These are phyloP conservation scores for Solanum appendiculatum DNA, from an alignment of 257 asterid genomes.

Conservation along the genomic window DNA sequence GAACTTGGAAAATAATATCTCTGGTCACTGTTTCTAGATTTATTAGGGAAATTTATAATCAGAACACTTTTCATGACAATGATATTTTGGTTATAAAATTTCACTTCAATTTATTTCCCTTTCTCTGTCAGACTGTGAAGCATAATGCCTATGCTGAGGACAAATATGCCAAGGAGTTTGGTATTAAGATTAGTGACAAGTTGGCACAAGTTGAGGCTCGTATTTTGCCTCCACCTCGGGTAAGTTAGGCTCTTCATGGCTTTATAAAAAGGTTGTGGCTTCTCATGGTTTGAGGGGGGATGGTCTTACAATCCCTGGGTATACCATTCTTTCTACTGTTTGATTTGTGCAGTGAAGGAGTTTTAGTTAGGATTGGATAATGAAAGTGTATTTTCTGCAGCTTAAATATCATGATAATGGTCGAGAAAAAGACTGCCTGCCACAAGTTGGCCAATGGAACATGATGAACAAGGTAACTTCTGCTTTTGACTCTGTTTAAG, in stretches of 20 bases:
- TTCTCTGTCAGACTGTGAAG: constrained; percentile 51
- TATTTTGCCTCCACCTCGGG: constrained; percentile 87
- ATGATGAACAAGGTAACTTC: constrained; percentile 90
- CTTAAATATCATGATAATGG: constrained; percentile 94
- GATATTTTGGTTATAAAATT: neutral
- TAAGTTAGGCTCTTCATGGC: constrained; percentile 5
- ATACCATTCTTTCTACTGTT: neutral
- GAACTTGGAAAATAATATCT: neutral
- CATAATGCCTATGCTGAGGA: constrained; percentile 79
- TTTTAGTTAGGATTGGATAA: neutral
- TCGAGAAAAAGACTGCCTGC: constrained; percentile 82
- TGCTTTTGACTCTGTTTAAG: neutral
- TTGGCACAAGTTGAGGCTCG: constrained; percentile 98
- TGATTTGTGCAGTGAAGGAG: neutral
- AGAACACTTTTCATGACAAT: neutral
- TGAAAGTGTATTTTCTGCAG: constrained; percentile 24
- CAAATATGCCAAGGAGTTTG: constrained; percentile 83
- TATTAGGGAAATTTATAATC: neutral
- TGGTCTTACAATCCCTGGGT: neutral
- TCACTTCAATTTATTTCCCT: neutral
- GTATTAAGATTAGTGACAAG: constrained; percentile 81
- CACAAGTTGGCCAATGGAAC: constrained; percentile 97
- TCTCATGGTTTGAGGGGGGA: neutral
- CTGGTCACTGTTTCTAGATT: neutral
- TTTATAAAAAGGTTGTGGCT: neutral